These are phyloP conservation scores for Osmanthus fragrans DNA, from an alignment of 257 asterid genomes.

Conservation along the genomic window DNA sequence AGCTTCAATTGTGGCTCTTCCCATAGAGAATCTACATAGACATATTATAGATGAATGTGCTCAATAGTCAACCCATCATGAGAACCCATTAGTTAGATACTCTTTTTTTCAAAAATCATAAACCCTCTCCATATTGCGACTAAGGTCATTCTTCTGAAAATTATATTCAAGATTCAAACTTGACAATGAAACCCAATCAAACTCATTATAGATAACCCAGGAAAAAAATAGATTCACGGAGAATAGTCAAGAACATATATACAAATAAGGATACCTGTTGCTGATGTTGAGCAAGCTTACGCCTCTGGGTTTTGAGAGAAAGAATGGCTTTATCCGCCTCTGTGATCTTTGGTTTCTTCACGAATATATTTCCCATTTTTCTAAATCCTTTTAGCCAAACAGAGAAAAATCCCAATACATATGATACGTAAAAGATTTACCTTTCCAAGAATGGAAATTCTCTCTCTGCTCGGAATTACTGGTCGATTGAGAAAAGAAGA, in stretches of 20 bases:
- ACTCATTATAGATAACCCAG: not conserved
- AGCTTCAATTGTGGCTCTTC: not conserved
- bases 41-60: not conserved
- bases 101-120: not conserved
- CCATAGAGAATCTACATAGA: not conserved
- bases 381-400: not conserved
- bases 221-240: not conserved
- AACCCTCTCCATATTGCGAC: not conserved
- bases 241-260: not conserved
- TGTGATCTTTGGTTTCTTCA: constrained; percentile 90
- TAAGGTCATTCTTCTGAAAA: not conserved
- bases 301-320: constrained; percentile 95
- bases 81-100: not conserved
- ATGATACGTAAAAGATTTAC: not conserved
- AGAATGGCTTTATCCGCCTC: constrained; percentile 93
- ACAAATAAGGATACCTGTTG: constrained; percentile 56
- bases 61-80: not conserved
- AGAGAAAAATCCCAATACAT: not conserved
- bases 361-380: constrained; percentile 84
- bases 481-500: not conserved
- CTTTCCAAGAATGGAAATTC: not conserved
- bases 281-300: constrained; percentile 94
- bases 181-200: not conserved
- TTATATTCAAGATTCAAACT: constrained; percentile 14
- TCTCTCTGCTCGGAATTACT: not conserved